Base-by-base conservation (phyloP, 495 filamentous ascomycete genomes). In the Glarea lozoyensis region DNA sequence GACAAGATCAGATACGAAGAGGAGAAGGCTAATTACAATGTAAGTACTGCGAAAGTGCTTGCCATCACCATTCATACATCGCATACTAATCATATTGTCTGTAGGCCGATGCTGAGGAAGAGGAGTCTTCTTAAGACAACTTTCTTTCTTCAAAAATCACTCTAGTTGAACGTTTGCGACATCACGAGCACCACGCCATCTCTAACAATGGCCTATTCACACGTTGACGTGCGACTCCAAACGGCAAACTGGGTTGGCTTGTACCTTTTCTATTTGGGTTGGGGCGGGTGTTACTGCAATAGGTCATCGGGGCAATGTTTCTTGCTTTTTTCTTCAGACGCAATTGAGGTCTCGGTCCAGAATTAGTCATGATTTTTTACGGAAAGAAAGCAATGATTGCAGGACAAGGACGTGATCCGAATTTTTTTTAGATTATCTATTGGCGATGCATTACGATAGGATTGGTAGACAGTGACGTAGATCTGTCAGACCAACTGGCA, bases 1-100 rank as follows among this genome's bases (percentile, higher is more conserved):
- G 92, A 98, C 73, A 97, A 96, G 84, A 92, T 95, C 81, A 84
- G 92, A 48, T 98, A 97, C 55, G 90, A 96, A 62, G 84, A 92
- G 53, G 88, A 96, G 75, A 97, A 98, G 74, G 83, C 84, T 47
- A 81, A 71, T 44, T 98, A 97, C 76, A 78, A 84, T 52, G 85
- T 89, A 69, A 73, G 79, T 69, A 37, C 46, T 41, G 39, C 40
- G 6, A 25, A 43, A 25, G 41, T 42, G 45, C 33, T 46, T 30
- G 44, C 37, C 17, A 17, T 45, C 25, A 43, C 37, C 46, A 43
- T 46, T 20, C 44, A 30, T 47, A 40, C 29, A 19, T 23, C 21
- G 47, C 31, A 37, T 45, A 51, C 46, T 45, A 46, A 49, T 42
- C 43, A 35, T 39, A 49, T 46, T 37, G 44, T 47, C 45, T 46